Evolutionary conservation across 306 rosid genomes (phyloP).

Genomic region (Lathyrus aphaca): DNA sequence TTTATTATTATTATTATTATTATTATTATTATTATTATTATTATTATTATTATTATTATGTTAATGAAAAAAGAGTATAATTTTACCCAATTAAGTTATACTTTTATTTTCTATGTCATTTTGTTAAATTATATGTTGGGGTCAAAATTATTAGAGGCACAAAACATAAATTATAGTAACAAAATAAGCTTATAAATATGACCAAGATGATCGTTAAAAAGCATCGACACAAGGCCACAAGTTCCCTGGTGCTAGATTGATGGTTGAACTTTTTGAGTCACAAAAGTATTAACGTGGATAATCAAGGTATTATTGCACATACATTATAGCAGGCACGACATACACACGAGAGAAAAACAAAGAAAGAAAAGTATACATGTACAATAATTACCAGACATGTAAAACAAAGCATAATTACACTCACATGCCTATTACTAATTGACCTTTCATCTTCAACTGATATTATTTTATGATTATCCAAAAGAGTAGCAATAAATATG

Average conservation of each 20-base stretch:
- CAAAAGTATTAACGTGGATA: constrained; percentile 15
- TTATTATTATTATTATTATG: no score
- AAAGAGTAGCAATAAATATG: constrained; percentile 36
- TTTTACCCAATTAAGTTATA: no score
- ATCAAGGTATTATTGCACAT: no score
- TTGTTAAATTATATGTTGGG: no score
- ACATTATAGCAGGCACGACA: not conserved
- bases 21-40: no score
- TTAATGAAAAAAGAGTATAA: no score
- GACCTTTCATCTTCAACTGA: not conserved
- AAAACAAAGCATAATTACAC: constrained; percentile 36
- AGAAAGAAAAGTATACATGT: constrained; percentile 7
- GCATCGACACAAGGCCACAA: constrained; percentile 20
- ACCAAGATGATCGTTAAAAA: not conserved
- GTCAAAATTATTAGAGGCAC: no score
- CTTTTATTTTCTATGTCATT: no score
- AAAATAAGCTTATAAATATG: constrained; percentile 13
- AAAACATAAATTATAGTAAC: not conserved
- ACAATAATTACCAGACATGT: constrained; percentile 16
- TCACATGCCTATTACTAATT: constrained; percentile 19
- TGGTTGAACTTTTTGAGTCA: constrained; percentile 9
- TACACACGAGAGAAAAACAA: not conserved
- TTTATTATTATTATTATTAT: no score
- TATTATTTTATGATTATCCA: constrained; percentile 32
- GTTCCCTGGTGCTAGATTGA: constrained; percentile 15